Percentiles rank a stretch among this genome's conserved stretches.
Evolutionary conservation across 305 asterid genomes (phyloP).

Genomic region (Galium porrigens): DNA sequence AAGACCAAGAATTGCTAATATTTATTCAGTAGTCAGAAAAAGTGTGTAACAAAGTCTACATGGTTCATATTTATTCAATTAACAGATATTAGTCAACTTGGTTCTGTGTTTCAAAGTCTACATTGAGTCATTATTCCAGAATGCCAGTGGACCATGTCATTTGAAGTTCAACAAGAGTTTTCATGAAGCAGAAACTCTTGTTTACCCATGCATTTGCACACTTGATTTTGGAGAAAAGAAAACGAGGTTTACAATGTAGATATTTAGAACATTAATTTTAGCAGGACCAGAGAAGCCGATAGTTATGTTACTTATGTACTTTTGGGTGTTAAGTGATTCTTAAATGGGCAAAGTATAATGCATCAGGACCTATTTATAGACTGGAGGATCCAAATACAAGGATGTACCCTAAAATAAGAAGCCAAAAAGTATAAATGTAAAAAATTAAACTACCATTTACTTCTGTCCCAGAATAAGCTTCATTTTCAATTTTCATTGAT

Average conservation of each 20-base stretch:
- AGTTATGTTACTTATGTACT: not conserved
- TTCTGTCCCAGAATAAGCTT: not conserved
- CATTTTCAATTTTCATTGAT: not conserved
- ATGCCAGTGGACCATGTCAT: not conserved
- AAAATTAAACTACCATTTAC: not conserved
- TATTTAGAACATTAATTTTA: not conserved
- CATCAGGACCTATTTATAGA: not conserved
- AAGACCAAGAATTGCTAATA: not conserved
- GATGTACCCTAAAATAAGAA: not conserved
- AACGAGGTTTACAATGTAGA: not conserved
- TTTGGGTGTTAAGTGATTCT: not conserved
- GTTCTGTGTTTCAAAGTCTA: slow-evolving; percentile 2
- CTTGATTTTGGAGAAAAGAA: not conserved
- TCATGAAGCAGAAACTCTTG: not conserved
- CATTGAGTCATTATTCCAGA: not conserved
- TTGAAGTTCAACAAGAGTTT: not conserved
- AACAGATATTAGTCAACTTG: not conserved
- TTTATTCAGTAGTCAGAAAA: slow-evolving; percentile 5
- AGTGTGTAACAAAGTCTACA: not conserved
- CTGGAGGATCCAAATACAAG: not conserved
- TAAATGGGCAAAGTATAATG: not conserved
- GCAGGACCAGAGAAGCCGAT: not conserved
- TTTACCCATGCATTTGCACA: not conserved
- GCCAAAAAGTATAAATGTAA: slow-evolving; percentile 3
- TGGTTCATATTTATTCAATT: not conserved